These are phyloP conservation scores for Aspergillus jensenii DNA, from an alignment of 2,329 filamentous ascomycete genomes.

Conservation along the genomic window DNA sequence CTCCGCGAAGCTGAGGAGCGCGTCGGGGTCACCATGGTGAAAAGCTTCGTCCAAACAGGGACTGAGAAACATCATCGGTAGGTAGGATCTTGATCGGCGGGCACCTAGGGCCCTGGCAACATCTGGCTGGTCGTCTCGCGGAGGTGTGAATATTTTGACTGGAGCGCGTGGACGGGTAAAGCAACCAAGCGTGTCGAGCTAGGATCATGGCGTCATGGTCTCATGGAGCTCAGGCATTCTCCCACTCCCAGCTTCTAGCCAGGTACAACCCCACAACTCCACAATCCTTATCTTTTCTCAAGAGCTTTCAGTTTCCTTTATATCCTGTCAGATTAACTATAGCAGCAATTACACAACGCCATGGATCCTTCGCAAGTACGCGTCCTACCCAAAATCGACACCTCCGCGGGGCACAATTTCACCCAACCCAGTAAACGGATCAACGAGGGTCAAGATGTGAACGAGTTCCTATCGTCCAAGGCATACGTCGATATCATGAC, in stretches of 20 bases:
- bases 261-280: constrained; percentile 3
- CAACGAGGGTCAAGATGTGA: constrained; percentile 78
- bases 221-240: constrained; percentile 1
- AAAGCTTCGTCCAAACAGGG: background rate
- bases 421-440: constrained; percentile 74
- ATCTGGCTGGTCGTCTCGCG: background rate
- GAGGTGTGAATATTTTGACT: background rate
- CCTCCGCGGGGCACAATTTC: constrained; percentile 57
- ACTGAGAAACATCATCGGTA: background rate
- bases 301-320: background rate
- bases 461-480: constrained; percentile 73
- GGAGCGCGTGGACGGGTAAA: background rate
- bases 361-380: constrained; percentile 23
- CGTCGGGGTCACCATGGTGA: constrained; percentile 11
- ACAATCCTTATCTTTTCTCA: background rate
- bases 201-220: constrained; percentile 7
- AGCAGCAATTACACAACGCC: constrained; percentile 17
- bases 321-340: background rate
- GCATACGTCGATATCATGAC: constrained; percentile 85
- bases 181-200: background rate
- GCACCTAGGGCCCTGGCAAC: background rate
- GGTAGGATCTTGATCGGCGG: background rate
- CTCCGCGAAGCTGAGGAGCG: constrained; percentile 10
- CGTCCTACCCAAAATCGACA: constrained; percentile 50
- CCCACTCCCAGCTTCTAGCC: background rate